phyloP scores from a whole-genome alignment of 163 green algal species.

The Scenedesmus sp. region DNA sequence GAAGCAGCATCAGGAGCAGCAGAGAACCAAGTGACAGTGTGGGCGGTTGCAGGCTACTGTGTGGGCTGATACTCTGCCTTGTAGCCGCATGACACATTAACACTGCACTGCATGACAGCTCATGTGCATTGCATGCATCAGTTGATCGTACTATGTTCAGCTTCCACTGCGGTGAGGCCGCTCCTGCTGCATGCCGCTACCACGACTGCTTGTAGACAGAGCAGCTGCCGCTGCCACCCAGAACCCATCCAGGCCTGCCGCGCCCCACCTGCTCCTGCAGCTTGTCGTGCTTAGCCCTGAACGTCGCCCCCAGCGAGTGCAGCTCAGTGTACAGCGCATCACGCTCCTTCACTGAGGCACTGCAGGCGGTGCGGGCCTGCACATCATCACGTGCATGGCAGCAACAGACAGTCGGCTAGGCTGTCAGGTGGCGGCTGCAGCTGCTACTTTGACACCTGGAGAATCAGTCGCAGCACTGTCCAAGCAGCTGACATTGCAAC shows the following conservation, averaged over 20 bases:
- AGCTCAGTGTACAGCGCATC: conserved; percentile 80
- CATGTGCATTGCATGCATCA: too few relatives aligned
- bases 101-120: too few relatives aligned
- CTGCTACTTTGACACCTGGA: too few relatives aligned
- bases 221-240: too few relatives aligned
- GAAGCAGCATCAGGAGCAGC: not conserved
- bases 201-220: not conserved
- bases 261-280: conserved; percentile 52
- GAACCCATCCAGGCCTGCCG: not conserved
- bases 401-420: not conserved
- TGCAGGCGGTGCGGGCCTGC: conserved; percentile 19
- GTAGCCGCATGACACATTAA: too few relatives aligned
- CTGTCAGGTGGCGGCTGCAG: too few relatives aligned
- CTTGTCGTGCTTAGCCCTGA: conserved; percentile 48
- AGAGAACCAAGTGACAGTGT: not conserved
- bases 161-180: not conserved
- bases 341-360: conserved; percentile 62
- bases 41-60: not conserved
- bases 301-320: conserved; percentile 60
- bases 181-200: not conserved
- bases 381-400: not conserved
- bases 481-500: too few relatives aligned
- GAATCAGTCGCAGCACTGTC: too few relatives aligned
- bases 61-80: too few relatives aligned
- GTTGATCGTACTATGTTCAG: too few relatives aligned